Percentiles rank a stretch among this genome's conserved stretches.
phyloP scores from a whole-genome alignment of 2,329 filamentous ascomycete genomes.

The Apiospora marii region DNA sequence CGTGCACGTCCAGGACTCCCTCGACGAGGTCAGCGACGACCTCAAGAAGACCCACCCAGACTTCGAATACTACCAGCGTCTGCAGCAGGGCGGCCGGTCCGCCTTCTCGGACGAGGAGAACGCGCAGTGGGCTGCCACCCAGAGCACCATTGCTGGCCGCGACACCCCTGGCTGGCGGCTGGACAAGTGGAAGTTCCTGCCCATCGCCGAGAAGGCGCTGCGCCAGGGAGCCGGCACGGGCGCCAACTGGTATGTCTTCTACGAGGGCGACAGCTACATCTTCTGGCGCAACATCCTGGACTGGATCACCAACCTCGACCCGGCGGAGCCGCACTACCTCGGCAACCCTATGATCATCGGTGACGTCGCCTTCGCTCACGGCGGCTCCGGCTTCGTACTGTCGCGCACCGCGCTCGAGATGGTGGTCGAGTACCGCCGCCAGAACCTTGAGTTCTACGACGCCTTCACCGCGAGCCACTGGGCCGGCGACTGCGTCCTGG shows the following conservation, averaged over 20 bases:
- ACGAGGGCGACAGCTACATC: constrained; percentile 66
- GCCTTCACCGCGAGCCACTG: constrained; percentile 53
- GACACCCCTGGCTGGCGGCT: constrained; percentile 59
- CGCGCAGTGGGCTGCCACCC: constrained; percentile 38
- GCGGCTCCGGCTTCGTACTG: constrained; percentile 60
- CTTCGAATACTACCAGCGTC: constrained; percentile 59
- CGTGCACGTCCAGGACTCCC: constrained; percentile 56
- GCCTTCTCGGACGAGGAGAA: constrained; percentile 47
- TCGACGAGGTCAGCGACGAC: constrained; percentile 51
- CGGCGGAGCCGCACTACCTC: constrained; percentile 56
- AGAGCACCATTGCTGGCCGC: constrained; percentile 40
- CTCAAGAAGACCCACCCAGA: constrained; percentile 51
- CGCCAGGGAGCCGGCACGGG: constrained; percentile 45
- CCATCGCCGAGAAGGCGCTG: constrained; percentile 58
- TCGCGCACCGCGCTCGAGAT: constrained; percentile 57
- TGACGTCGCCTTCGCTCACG: constrained; percentile 58
- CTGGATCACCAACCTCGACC: constrained; percentile 60
- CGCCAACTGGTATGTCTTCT: constrained; percentile 66
- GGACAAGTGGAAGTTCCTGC: constrained; percentile 66
- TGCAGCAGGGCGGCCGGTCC: constrained; percentile 50
- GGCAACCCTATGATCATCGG: constrained; percentile 61
- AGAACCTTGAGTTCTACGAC: constrained; percentile 51
- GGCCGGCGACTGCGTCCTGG: constrained; percentile 59
- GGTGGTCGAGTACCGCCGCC: constrained; percentile 50
- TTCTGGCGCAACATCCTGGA: constrained; percentile 59